phyloP scores from a whole-genome alignment of 2,329 filamentous ascomycete species.

The Zasmidium angulare region DNA sequence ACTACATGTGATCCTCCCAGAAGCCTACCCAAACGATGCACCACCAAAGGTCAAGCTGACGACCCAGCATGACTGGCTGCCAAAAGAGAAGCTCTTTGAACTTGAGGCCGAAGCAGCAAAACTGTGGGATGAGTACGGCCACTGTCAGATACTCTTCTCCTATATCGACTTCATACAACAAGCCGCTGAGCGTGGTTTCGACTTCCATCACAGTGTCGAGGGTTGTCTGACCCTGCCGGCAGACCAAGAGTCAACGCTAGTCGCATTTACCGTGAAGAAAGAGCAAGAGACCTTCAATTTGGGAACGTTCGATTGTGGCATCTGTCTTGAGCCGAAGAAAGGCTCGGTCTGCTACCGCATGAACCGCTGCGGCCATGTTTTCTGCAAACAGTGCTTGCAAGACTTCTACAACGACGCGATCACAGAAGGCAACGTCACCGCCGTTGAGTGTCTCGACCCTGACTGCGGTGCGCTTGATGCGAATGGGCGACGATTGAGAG shows the following conservation, averaged over 20 bases:
- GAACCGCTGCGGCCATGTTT: constrained; percentile 83
- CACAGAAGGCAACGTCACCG: constrained; percentile 74
- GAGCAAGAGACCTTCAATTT: constrained; percentile 74
- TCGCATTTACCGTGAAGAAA: constrained; percentile 76
- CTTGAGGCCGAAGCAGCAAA: constrained; percentile 49
- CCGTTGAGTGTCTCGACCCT: constrained; percentile 77
- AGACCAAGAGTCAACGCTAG: constrained; percentile 63
- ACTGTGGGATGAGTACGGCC: constrained; percentile 62
- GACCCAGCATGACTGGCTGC: constrained; percentile 55
- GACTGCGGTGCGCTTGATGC: constrained; percentile 67
- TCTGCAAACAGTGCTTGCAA: constrained; percentile 82
- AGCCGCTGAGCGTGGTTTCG: constrained; percentile 56
- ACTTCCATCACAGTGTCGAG: constrained; percentile 42
- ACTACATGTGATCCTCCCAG: constrained; percentile 54
- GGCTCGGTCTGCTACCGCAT: constrained; percentile 73
- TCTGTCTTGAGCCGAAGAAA: constrained; percentile 92
- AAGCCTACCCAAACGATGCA: constrained; percentile 55
- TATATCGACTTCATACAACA: constrained; percentile 63
- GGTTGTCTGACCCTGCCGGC: constrained; percentile 49
- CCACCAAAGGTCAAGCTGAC: constrained; percentile 53
- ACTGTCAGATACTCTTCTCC: constrained; percentile 56
- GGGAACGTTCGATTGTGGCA: constrained; percentile 81
- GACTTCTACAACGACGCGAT: constrained; percentile 91
- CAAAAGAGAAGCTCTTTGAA: constrained; percentile 42
- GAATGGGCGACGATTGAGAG: constrained; percentile 33